These are phyloP conservation scores for Raddia distichophylla DNA, from an alignment of 176 grass and related monocot genomes.

Conservation along the genomic window DNA sequence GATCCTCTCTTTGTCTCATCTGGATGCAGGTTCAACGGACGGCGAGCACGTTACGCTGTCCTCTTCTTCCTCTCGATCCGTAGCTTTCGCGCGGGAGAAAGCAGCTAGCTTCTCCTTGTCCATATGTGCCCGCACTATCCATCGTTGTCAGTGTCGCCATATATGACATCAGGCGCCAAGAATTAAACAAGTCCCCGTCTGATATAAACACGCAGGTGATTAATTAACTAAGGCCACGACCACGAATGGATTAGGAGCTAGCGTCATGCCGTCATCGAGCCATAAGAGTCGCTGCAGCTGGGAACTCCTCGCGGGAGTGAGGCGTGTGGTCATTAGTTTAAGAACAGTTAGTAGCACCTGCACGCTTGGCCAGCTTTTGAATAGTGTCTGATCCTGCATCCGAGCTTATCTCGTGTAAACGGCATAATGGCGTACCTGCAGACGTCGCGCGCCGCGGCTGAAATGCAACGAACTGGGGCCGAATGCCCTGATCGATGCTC, in stretches of 20 bases:
- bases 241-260: background rate
- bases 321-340: background rate
- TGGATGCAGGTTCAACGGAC: conserved; percentile 18
- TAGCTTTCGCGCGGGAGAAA: background rate
- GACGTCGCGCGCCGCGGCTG: background rate
- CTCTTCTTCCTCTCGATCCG: background rate
- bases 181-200: background rate
- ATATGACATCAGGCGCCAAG: background rate
- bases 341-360: background rate
- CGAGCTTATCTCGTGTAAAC: conserved; percentile 40
- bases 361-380: background rate
- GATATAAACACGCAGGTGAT: background rate
- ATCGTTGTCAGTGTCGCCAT: background rate
- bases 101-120: background rate
- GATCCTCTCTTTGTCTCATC: background rate
- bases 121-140: background rate
- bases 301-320: background rate
- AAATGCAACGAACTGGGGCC: background rate
- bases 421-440: background rate
- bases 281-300: background rate
- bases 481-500: too few species aligned
- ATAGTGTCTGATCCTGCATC: background rate
- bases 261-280: background rate
- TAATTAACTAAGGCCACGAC: background rate
- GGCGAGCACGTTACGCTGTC: background rate